Evolutionary conservation across 1,284 basidiomycete species (phyloP).

Genomic region (Mycena citricolor): DNA sequence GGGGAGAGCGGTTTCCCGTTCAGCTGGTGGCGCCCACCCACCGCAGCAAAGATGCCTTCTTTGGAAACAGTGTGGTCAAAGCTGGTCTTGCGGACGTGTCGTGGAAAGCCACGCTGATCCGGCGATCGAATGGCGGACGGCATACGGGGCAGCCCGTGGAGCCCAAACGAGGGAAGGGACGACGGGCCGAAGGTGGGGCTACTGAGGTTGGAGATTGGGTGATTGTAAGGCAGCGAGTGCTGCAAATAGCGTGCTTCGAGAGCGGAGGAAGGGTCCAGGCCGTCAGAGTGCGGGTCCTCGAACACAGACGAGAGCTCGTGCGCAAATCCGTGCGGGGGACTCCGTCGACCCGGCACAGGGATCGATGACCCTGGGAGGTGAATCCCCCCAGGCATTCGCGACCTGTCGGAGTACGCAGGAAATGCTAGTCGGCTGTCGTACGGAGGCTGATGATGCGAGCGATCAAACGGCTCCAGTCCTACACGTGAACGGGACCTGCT

Average conservation of each 20-base stretch:
- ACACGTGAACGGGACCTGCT: constrained; percentile 75
- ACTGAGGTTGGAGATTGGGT: constrained; percentile 45
- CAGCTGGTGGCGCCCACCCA: constrained; percentile 72
- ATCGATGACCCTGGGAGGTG: constrained; percentile 52
- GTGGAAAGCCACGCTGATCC: constrained; percentile 65
- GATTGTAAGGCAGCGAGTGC: constrained; percentile 38
- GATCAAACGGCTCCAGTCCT: constrained; percentile 50
- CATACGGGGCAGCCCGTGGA: constrained; percentile 53
- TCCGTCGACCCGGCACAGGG: constrained; percentile 49
- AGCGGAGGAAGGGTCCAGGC: constrained; percentile 31
- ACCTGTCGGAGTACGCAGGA: constrained; percentile 27
- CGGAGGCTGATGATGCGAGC: constrained; percentile 33
- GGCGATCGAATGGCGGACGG: constrained; percentile 38
- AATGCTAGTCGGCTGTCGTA: constrained; percentile 47
- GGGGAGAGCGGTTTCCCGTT: constrained; percentile 70
- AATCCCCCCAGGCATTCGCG: constrained; percentile 32
- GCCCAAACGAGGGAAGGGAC: constrained; percentile 62
- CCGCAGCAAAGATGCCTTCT: constrained; percentile 57
- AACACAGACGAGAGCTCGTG: constrained; percentile 54
- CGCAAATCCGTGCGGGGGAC: constrained; percentile 39
- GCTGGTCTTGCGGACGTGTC: constrained; percentile 86
- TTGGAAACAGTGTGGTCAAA: constrained; percentile 86
- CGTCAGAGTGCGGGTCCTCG: constrained; percentile 46
- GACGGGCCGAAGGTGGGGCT: constrained; percentile 62
- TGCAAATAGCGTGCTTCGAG: constrained; percentile 37